A percentile compares a stretch with the other conserved stretches of the same genome.
phyloP scores from a whole-genome alignment of 345 rosid genomes.

The Salix caprea region DNA sequence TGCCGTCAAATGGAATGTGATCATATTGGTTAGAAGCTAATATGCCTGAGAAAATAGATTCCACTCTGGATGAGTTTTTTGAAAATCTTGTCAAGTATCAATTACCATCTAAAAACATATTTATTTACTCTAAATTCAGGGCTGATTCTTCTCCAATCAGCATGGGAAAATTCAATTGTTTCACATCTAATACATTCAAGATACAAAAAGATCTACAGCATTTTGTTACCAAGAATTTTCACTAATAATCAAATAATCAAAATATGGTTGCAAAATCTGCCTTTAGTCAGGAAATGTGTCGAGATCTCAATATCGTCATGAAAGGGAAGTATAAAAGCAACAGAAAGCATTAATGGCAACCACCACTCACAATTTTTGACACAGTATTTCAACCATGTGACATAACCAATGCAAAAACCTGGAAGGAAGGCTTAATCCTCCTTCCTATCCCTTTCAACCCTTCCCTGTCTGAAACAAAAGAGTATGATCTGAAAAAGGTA shows the following conservation, averaged over 20 bases:
- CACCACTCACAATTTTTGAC: constrained; percentile 7
- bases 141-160: background rate
- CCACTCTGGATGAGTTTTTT: background rate
- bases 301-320: background rate
- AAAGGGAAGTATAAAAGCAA: background rate
- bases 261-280: background rate
- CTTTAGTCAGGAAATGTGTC: background rate
- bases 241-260: background rate
- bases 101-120: background rate
- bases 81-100: background rate
- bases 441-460: background rate
- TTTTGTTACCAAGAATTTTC: background rate
- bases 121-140: background rate
- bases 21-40: background rate
- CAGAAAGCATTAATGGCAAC: background rate
- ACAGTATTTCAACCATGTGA: background rate
- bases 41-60: background rate
- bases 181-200: background rate
- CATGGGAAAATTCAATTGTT: background rate
- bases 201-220: background rate
- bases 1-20: background rate
- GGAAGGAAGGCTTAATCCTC: background rate
- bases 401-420: background rate
- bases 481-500: background rate
- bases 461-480: background rate